Conservation (phyloP, 331 rosid species). For the Quercus phellos region DNA sequence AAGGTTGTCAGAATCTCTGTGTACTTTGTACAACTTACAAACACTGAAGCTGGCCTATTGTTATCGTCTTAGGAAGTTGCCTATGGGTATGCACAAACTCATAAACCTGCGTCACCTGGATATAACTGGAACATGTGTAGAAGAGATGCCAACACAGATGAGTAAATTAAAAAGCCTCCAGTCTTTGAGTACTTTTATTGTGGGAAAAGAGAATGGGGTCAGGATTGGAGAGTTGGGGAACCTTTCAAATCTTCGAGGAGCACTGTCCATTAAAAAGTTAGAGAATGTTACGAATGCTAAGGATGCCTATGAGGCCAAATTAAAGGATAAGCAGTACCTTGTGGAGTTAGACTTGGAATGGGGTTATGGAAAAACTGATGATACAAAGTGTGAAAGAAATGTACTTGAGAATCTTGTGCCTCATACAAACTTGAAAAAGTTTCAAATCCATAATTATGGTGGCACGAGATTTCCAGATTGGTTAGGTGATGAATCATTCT, state of each 20-base stretch:
- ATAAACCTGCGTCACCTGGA: slow-evolving; percentile 28
- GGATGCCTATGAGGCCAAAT: slow-evolving; percentile 26
- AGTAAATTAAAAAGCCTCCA: slow-evolving; percentile 22
- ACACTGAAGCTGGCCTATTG: slow-evolving; percentile 21
- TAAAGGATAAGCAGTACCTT: slow-evolving; percentile 23
- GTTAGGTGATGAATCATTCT: slow-evolving; percentile 14
- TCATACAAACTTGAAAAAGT: slow-evolving; percentile 17
- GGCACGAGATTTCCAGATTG: slow-evolving; percentile 25
- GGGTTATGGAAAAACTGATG: slow-evolving; percentile 16
- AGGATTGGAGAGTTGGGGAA: slow-evolving; percentile 25
- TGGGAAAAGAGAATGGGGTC: slow-evolving; percentile 15
- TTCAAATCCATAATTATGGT: slow-evolving; percentile 5
- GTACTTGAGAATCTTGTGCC: slow-evolving; percentile 30
- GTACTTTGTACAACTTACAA: slow-evolving; percentile 20
- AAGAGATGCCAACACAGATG: slow-evolving; percentile 23
- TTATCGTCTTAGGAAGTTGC: slow-evolving; percentile 15
- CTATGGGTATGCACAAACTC: slow-evolving; percentile 21
- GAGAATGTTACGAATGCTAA: slow-evolving; percentile 18
- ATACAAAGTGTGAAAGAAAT: slow-evolving; percentile 11
- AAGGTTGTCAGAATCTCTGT: slow-evolving; percentile 8
- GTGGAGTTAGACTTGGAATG: slow-evolving; percentile 26
- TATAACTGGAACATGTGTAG: slow-evolving; percentile 11
- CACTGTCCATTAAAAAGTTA: slow-evolving; percentile 23
- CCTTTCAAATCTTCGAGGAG: slow-evolving; percentile 23
- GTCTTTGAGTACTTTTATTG: slow-evolving; percentile 19